phyloP scores from a whole-genome alignment of 495 filamentous ascomycete genomes.

The Annulohypoxylon maeteangense region DNA sequence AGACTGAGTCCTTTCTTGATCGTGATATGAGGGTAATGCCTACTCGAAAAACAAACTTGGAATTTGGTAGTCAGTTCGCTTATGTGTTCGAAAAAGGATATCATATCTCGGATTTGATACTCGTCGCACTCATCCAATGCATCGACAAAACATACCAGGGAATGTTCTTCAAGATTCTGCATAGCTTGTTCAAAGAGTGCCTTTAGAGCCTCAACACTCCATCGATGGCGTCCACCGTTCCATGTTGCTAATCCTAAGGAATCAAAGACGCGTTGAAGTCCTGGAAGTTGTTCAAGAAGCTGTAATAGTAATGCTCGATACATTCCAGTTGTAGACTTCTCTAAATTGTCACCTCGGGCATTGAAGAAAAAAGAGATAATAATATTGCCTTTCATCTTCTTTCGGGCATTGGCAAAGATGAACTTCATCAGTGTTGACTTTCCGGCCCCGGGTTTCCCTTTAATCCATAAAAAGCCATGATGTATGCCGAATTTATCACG shows the following conservation, averaged over 20 bases:
- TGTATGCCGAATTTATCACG: constrained; percentile 49
- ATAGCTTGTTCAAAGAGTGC: constrained; percentile 43
- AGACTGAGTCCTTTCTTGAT: background rate
- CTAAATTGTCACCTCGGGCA: constrained; percentile 57
- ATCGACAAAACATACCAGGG: constrained; percentile 30
- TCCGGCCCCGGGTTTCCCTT: constrained; percentile 59
- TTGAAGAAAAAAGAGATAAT: constrained; percentile 63
- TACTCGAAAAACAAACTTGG: background rate
- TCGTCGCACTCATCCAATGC: constrained; percentile 8
- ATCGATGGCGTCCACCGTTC: background rate
- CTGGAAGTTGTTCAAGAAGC: constrained; percentile 33
- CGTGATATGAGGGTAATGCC: constrained; percentile 6
- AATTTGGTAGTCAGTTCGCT: background rate
- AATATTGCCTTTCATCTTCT: constrained; percentile 16
- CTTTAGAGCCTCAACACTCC: constrained; percentile 46
- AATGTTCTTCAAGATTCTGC: background rate
- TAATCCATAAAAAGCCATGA: constrained; percentile 67
- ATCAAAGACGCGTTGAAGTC: constrained; percentile 42
- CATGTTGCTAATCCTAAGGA: background rate
- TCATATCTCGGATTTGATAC: background rate
- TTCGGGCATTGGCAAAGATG: constrained; percentile 23
- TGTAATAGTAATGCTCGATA: constrained; percentile 63
- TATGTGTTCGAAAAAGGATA: background rate
- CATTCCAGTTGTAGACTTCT: constrained; percentile 63
- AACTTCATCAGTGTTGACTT: constrained; percentile 58